These are phyloP conservation scores for Medicago truncatula DNA, from an alignment of 306 rosid species.

Conservation along the genomic window DNA sequence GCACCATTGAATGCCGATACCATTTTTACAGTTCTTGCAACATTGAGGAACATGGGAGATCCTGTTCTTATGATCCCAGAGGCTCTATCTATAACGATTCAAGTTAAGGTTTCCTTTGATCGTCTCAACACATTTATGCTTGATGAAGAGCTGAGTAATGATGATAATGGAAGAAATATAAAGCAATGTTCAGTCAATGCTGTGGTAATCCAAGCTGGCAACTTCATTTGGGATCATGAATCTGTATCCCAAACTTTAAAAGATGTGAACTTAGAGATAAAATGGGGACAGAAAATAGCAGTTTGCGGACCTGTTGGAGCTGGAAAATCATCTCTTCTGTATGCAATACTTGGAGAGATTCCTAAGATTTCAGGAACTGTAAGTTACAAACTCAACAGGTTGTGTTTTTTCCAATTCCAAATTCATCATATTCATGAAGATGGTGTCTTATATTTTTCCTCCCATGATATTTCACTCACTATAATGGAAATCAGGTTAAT, in stretches of 20 bases:
- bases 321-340: not conserved
- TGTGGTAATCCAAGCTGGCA: not conserved
- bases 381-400: not conserved
- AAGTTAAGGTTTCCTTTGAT: not conserved
- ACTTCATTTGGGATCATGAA: not conserved
- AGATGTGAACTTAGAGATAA: not conserved
- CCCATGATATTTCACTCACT: too few species aligned
- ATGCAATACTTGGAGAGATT: not conserved
- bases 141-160: not conserved
- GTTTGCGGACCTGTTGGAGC: not conserved
- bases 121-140: not conserved
- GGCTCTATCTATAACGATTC: not conserved
- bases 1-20: not conserved
- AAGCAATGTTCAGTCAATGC: not conserved
- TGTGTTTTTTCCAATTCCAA: too few species aligned
- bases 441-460: too few species aligned
- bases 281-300: not conserved
- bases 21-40: not conserved
- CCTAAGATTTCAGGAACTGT: not conserved
- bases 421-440: too few species aligned
- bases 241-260: not conserved
- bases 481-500: not conserved
- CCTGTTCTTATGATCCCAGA: not conserved
- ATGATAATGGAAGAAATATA: not conserved
- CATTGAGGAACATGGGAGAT: not conserved